A percentile compares a stretch with the other conserved stretches of the same genome.
Evolutionary conservation across 495 filamentous ascomycete species (phyloP).

Genomic region (Stereocaulon alpinum): DNA sequence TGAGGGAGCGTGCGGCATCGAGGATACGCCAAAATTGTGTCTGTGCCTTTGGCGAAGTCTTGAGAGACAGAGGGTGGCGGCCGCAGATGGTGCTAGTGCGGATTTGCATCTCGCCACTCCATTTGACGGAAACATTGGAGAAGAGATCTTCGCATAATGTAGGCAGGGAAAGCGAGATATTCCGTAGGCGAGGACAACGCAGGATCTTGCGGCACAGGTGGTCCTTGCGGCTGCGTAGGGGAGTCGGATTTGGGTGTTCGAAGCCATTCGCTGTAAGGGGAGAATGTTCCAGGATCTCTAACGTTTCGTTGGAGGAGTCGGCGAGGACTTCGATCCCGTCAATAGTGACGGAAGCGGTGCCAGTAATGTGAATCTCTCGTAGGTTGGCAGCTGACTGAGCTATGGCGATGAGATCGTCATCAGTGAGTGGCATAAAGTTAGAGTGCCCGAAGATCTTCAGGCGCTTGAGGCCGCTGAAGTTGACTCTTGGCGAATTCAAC

Average conservation of each 20-base stretch:
- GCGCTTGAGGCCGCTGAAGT: conserved; percentile 36
- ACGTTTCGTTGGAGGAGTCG: conserved; percentile 34
- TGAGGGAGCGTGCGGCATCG: conserved; percentile 32
- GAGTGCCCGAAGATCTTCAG: conserved; percentile 46
- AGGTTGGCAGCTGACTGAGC: conserved; percentile 40
- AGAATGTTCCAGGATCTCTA: conserved; percentile 43
- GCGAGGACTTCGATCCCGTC: conserved; percentile 40
- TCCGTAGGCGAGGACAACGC: conserved; percentile 35
- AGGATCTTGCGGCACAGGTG: conserved; percentile 40
- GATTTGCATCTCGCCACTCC: conserved; percentile 40
- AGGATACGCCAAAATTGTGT: conserved; percentile 29
- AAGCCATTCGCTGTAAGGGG: conserved; percentile 41
- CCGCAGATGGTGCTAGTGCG: conserved; percentile 36
- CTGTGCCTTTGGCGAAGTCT: conserved; percentile 19
- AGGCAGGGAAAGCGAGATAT: conserved; percentile 40
- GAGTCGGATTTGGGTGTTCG: conserved; percentile 34
- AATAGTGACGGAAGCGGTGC: conserved; percentile 39
- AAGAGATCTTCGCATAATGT: conserved; percentile 40
- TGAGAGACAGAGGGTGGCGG: conserved; percentile 18
- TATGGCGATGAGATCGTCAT: conserved; percentile 38
- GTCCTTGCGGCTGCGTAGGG: conserved; percentile 21
- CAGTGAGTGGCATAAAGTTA: conserved; percentile 39
- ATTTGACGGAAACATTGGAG: conserved; percentile 32
- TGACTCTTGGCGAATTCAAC: conserved; percentile 28
- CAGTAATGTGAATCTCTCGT: conserved; percentile 41